Base-by-base conservation (phyloP, 225 moss, liverwort and hornwort genomes). In the Antitrichia curtipendula region DNA sequence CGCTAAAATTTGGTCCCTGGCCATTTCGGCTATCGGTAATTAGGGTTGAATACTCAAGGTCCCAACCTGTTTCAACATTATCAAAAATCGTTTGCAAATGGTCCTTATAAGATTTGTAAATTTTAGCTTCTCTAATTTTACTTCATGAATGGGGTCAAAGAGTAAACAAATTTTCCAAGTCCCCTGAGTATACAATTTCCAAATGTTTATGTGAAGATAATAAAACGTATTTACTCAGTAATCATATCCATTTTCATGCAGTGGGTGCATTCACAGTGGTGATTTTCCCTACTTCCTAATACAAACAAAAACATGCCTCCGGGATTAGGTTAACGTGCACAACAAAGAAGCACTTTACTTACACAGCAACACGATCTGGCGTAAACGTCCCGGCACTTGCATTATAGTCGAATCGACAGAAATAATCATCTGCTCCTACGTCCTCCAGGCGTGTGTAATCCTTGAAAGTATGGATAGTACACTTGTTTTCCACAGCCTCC, bases 321-420 rank as follows among this genome's bases (percentile, higher is more conserved):
- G 58, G 50, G 45, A 57, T 41, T 32, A 65, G 49, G 54, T 75
- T 68, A 32, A 24, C 58, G 68, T 40, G 69, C 45, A 49, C 74
- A 64, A 57, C 5, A 50, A 62, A 68, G 86, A 29, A 49, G 75
- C 15, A 49, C 82, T 54, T 56, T 27, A 59, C 94, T 92, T 87
- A 95, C 95, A 96, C 96, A 87, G 93, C 94, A 86, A 95, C 96
- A 76, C 95, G 93, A 85, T 96, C 95, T 31, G 94, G 96, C 59
- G 95, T 91, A 69, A 96, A 96, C 17, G 94, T 94, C 57, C 96
- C 96, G 36, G 94, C 84, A 34, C 91, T 94, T 78, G 96, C 95
- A 86, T 93, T 95, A 84, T 96, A 96, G 83, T 96, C 95, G 62
- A 96, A 96, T 7, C 95, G 95, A 81, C 93, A 95, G 84, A 96